Percentiles rank a stretch among this genome's conserved stretches.
phyloP scores from a whole-genome alignment of 2,329 filamentous ascomycete species.

The Colletotrichum somersetense region DNA sequence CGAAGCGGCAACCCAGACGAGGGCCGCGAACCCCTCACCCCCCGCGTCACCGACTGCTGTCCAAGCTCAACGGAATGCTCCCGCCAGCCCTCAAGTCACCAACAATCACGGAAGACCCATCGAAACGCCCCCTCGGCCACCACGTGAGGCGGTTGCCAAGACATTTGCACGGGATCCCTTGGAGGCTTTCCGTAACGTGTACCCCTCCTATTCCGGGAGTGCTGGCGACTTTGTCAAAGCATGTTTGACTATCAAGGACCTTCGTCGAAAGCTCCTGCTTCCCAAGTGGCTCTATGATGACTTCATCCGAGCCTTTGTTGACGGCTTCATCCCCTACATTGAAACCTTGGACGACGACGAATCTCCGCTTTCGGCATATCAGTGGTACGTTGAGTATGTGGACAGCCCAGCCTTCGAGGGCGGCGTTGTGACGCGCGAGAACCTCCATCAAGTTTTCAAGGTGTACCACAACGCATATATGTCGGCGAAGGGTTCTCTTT shows the following conservation, averaged over 20 bases:
- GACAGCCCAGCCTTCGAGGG: slow-evolving; percentile 44
- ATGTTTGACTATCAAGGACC: slow-evolving; percentile 57
- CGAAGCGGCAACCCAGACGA: not conserved
- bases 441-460: slow-evolving; percentile 51
- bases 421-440: slow-evolving; percentile 51
- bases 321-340: slow-evolving; percentile 59
- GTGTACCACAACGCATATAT: slow-evolving; percentile 50
- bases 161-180: slow-evolving; percentile 48
- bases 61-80: not conserved
- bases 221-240: slow-evolving; percentile 59
- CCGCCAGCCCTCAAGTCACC: not conserved
- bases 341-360: slow-evolving; percentile 44
- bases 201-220: slow-evolving; percentile 58
- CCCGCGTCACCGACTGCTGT: not conserved
- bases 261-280: slow-evolving; percentile 51
- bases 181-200: slow-evolving; percentile 55
- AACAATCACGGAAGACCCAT: not conserved
- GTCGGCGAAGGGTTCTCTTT: slow-evolving; percentile 33
- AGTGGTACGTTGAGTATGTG: slow-evolving; percentile 56
- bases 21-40: not conserved
- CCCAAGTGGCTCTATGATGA: slow-evolving; percentile 65
- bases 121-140: not conserved
- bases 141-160: not conserved
- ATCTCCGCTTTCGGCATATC: slow-evolving; percentile 52
- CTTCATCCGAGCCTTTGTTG: slow-evolving; percentile 61